These are phyloP conservation scores for Cryptococcus floricola DNA, from an alignment of 1,284 basidiomycete species.

Conservation along the genomic window DNA sequence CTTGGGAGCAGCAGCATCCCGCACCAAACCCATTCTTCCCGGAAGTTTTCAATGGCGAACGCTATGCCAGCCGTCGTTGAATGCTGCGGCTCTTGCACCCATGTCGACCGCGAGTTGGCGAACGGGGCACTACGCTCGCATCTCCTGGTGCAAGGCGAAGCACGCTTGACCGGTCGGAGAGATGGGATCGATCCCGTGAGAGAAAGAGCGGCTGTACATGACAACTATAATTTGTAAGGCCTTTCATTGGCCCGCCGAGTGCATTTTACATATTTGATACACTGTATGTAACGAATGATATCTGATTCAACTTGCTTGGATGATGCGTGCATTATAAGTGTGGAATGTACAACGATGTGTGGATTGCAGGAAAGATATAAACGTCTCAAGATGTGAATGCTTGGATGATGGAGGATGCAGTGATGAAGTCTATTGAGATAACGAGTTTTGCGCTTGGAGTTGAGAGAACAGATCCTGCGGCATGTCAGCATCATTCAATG, in stretches of 20 bases:
- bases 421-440: slow-evolving; percentile 47
- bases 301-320: background rate
- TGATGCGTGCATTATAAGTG: background rate
- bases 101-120: no score
- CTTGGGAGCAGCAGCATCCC: background rate
- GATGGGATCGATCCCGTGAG: no score
- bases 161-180: no score
- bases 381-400: background rate
- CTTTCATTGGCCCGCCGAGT: background rate
- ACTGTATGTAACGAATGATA: background rate
- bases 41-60: background rate
- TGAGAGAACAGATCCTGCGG: slow-evolving; percentile 37
- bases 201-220: no score
- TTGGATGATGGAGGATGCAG: background rate
- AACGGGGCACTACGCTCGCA: no score
- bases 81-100: no score
- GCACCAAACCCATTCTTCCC: no score
- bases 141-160: no score
- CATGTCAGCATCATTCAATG: background rate
- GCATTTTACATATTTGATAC: background rate
- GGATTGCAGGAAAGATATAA: background rate
- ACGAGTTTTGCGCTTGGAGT: slow-evolving; percentile 30
- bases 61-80: background rate
- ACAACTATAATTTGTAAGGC: no score
- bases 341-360: background rate